These are phyloP conservation scores for Citrus hindsii DNA, from an alignment of 345 rosid species.

Conservation along the genomic window DNA sequence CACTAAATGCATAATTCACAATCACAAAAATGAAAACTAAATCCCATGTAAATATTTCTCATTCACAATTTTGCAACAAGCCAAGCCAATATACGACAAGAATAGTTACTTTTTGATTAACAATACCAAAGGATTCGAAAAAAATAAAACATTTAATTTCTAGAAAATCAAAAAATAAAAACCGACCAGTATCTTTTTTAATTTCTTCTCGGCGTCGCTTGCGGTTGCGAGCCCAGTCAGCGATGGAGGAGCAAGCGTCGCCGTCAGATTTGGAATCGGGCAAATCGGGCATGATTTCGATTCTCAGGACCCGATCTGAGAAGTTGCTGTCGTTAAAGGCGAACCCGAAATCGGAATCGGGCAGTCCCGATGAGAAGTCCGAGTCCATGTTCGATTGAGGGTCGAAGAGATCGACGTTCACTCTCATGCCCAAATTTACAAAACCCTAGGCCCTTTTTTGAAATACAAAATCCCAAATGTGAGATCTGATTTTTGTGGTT, in stretches of 20 bases:
- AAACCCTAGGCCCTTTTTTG: background rate
- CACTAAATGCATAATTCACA: slow-evolving; percentile 3
- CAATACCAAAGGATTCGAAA: background rate
- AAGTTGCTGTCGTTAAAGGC: slow-evolving; percentile 78
- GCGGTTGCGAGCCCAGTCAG: slow-evolving; percentile 66
- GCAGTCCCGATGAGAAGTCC: slow-evolving; percentile 28
- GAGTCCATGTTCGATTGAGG: slow-evolving; percentile 42
- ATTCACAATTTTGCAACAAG: background rate
- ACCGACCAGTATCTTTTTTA: slow-evolving; percentile 41
- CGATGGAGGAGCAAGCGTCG: slow-evolving; percentile 47
- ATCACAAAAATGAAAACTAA: background rate
- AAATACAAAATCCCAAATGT: background rate
- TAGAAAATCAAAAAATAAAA: background rate
- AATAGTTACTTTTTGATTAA: background rate
- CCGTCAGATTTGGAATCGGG: slow-evolving; percentile 41
- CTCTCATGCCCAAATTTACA: slow-evolving; percentile 27
- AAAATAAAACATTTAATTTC: background rate
- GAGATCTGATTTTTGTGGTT: background rate
- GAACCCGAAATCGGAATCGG: slow-evolving; percentile 59
- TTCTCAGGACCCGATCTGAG: slow-evolving; percentile 73
- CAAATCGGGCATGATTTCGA: slow-evolving; percentile 55
- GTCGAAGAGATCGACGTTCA: slow-evolving; percentile 42
- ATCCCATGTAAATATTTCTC: background rate
- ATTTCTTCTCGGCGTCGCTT: slow-evolving; percentile 68
- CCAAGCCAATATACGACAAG: background rate